phyloP scores from a whole-genome alignment of 345 rosid genomes.

The Litchi chinensis region DNA sequence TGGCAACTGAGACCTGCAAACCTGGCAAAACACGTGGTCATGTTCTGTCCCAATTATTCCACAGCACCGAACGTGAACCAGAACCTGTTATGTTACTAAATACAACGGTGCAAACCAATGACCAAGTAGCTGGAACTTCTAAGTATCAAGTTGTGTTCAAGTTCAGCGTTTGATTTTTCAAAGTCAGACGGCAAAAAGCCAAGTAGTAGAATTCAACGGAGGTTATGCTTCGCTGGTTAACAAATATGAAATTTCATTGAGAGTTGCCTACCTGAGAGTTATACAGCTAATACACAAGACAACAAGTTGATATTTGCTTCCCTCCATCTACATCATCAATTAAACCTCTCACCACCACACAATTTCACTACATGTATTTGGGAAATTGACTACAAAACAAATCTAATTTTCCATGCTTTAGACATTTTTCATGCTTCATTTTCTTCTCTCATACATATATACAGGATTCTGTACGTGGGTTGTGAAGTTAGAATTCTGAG shows the following conservation, averaged over 20 bases:
- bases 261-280: background rate
- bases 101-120: no score
- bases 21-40: background rate
- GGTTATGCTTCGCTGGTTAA: background rate
- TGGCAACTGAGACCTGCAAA: background rate
- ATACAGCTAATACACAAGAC: background rate
- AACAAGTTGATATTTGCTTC: conserved; percentile 12
- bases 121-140: no score
- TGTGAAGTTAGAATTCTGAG: no score
- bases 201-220: background rate
- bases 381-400: no score
- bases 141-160: no score
- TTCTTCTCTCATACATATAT: no score
- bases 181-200: no score
- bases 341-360: conserved; percentile 17
- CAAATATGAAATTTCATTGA: background rate
- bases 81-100: no score
- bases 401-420: no score
- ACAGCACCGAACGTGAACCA: background rate
- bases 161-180: no score
- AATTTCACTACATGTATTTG: background rate
- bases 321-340: background rate
- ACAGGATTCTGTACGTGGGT: no score
- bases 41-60: background rate
- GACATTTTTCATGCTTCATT: no score